Base-by-base conservation (phyloP, 768 basidiomycete genomes). In the Megacollybia marginata region DNA sequence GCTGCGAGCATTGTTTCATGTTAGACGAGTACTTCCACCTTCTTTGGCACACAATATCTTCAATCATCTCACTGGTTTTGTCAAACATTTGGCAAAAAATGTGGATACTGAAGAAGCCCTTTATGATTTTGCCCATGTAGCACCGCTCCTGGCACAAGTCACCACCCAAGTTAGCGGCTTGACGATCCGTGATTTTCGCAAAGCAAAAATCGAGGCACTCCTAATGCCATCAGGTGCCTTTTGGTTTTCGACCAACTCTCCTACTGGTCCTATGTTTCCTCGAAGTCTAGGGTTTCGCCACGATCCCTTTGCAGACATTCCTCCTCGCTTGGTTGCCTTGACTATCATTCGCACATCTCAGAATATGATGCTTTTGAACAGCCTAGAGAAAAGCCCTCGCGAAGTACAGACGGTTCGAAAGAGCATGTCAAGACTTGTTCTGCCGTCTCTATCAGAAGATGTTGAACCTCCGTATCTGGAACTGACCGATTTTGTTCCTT, bases 391-490 rank as follows among this genome's bases (percentile, higher is more conserved):
- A 44, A 80, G 82, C 55, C 75, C 73, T 15, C 82, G 85, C 58
- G 88, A 88, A 44, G 77, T 87, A 7, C 80, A 81, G 49, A 64
- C 73, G 36, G 69, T 88, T 44, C 73, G 87, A 38, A 88, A 85
- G 66, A 79, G 69, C 48, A 75, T 87, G 69, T 65, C 78, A 7
- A 63, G 71, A n/a, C 68, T 89, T 12, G 74, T 77, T 10, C 66
- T 88, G 5, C 86, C 83, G 6, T 74, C 73, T 2, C 57, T 67
- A 15, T 62, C 67, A 8, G 62, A 59, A 9, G 55, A 57, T 34
- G 57, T 55, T 42, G 54, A 68, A 48, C 51, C 62, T 44, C 51
- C 58, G 11, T 38, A 59, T 13, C 55, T 80, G 31, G 74, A 74
- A 44, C 55, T 78, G 31, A 63, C 59, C 45, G 75, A 78, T 54